These are phyloP conservation scores for Trichoderma sp. DNA, from an alignment of 2,329 filamentous ascomycete genomes.

Conservation along the genomic window DNA sequence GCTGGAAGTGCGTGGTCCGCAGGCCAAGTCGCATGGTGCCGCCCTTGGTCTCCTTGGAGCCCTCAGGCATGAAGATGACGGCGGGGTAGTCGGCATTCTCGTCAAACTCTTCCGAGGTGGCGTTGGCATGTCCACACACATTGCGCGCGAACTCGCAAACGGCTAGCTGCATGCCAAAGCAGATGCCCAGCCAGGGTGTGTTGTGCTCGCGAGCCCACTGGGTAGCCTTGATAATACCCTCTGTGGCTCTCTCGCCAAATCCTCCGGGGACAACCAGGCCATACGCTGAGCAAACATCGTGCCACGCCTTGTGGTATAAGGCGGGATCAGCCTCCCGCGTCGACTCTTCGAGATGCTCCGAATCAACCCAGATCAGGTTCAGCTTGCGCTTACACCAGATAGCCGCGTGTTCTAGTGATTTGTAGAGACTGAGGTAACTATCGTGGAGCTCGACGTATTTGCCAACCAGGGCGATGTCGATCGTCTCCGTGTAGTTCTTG, in stretches of 20 bases:
- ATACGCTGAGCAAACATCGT: constrained; percentile 66
- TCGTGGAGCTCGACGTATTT: constrained; percentile 87
- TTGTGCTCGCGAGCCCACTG: constrained; percentile 82
- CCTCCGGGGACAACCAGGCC: constrained; percentile 56
- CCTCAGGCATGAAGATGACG: constrained; percentile 90
- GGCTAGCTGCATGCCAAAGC: constrained; percentile 88
- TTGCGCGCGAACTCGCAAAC: constrained; percentile 85
- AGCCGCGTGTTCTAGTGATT: constrained; percentile 84
- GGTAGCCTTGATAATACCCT: constrained; percentile 87
- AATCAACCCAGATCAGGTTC: constrained; percentile 79
- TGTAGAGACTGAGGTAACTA: constrained; percentile 76
- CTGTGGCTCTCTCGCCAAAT: constrained; percentile 76
- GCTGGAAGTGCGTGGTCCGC: constrained; percentile 71
- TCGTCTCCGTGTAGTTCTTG: constrained; percentile 61
- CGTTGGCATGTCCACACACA: constrained; percentile 60
- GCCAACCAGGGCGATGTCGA: constrained; percentile 83
- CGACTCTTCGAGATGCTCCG: constrained; percentile 73
- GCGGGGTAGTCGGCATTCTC: constrained; percentile 59
- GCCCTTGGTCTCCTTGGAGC: constrained; percentile 48
- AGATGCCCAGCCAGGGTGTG: constrained; percentile 82
- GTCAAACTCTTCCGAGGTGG: constrained; percentile 55
- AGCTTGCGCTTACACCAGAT: constrained; percentile 82
- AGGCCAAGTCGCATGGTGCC: constrained; percentile 85
- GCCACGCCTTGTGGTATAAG: constrained; percentile 83
- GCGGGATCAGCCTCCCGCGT: constrained; percentile 61